Conservation (phyloP, 768 basidiomycete genomes). For the Crucibulum laeve region DNA sequence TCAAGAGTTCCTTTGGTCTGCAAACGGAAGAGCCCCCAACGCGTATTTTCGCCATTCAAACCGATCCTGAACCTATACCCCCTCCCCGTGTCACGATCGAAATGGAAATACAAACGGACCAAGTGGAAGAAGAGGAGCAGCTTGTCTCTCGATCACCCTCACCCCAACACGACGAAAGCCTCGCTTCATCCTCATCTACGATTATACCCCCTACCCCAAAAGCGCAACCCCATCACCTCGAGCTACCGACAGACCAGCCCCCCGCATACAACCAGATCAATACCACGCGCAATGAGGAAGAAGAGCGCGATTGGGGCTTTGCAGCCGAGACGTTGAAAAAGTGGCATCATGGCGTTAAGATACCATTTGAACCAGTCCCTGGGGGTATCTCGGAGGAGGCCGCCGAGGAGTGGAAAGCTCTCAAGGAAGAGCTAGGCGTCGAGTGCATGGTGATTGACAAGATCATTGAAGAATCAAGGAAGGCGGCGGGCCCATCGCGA, state of each 20-base stretch:
- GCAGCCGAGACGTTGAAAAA: constrained; percentile 59
- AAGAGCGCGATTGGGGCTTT: constrained; percentile 44
- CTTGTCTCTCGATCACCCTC: constrained; percentile 44
- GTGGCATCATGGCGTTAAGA: constrained; percentile 62
- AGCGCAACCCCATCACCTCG: constrained; percentile 29
- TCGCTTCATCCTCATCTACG: constrained; percentile 73
- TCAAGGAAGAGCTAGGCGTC: constrained; percentile 77
- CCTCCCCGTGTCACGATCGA: constrained; percentile 38
- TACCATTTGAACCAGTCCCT: constrained; percentile 36
- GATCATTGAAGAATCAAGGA: constrained; percentile 40
- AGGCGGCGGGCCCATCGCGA: constrained; percentile 9
- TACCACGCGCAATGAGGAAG: constrained; percentile 46
- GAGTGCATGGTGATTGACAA: constrained; percentile 77
- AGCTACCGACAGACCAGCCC: constrained; percentile 48
- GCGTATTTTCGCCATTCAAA: constrained; percentile 22
- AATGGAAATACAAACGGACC: constrained; percentile 66
- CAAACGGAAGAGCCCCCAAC: constrained; percentile 50
- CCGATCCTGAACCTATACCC: constrained; percentile 28
- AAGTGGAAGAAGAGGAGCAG: constrained; percentile 28
- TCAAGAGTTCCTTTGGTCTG: constrained; percentile 40
- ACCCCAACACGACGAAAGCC: constrained; percentile 47
- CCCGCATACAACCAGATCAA: constrained; percentile 69
- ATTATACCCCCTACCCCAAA: constrained; percentile 69
- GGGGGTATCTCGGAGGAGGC: constrained; percentile 65
- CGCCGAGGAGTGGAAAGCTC: constrained; percentile 70